Base-by-base conservation (phyloP, 192 early-diverging fungal genomes). In the Linnemannia zychae region DNA sequence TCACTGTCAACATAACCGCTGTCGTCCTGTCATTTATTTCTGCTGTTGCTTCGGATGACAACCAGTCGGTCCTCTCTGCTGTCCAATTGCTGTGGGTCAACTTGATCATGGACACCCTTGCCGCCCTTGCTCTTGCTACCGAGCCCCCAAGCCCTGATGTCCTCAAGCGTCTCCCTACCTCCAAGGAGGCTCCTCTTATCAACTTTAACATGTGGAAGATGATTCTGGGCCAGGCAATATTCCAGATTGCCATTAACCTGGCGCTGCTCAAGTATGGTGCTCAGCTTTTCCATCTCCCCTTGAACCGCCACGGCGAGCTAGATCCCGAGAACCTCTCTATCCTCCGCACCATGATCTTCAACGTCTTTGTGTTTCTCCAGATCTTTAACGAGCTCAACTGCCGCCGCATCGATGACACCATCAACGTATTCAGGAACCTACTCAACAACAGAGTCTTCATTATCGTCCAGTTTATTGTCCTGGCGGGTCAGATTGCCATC, bases 1-100 rank as follows among this genome's bases (percentile, higher is more conserved):
- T 96, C 20, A 94, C 95, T 3, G 94, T 96, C 72, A 95, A 95
- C 84, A 93, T 96, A 76, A 90, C 94, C 6, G 94, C 95, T 24
- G 95, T 96, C 7, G 81, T 93, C 3, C 78, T 96, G 48, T 94
- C 94, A 1, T 94, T 96, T 57, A 84, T 91, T 24, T 93, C 92
- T 71, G 90, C 94, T 5, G 87, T 94, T 11, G 85, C 89, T 40
- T 94, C 94, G 67, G 89, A 92, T 16, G 89, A 88, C 15, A 91
- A 92, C 72, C 89, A 93, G 74, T 94, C 95, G 7, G 92, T 95
- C 11, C 90, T 98, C 65, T 95, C 93, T 18, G 96, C 97, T 9
- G 94, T 98, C 57, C 97, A 98, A 86, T 89, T 98, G 77, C 90
- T 98, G 47, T 98, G 96, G 95, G 93, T 98, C 34, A 98, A 98